Percentiles rank a stretch among this genome's conserved stretches.
Conservation (phyloP, 345 rosid species). For the Mercurialis annua region DNA sequence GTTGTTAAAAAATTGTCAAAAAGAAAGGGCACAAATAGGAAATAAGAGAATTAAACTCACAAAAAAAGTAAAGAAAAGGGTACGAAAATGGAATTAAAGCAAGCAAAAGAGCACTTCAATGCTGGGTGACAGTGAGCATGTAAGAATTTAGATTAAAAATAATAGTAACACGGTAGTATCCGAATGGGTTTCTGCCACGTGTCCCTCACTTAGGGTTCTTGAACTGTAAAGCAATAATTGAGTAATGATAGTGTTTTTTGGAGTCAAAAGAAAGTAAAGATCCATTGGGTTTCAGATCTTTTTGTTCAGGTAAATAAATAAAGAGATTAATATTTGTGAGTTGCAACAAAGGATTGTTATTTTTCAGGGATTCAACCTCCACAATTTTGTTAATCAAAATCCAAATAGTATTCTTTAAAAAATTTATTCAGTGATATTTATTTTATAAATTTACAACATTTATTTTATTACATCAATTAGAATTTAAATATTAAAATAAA, state of each 20-base stretch:
- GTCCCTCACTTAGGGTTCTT: not conserved
- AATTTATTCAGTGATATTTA: too few species aligned
- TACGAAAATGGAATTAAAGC: slow-evolving; percentile 13
- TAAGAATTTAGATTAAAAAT: not conserved
- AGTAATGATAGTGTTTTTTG: slow-evolving; percentile 16
- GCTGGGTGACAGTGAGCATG: slow-evolving; percentile 10
- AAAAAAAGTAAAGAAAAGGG: not conserved
- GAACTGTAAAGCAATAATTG: slow-evolving; percentile 25
- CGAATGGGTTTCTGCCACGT: slow-evolving; percentile 9
- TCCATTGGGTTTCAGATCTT: not conserved
- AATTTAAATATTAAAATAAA: too few species aligned
- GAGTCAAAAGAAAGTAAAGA: slow-evolving; percentile 16
- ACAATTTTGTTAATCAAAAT: too few species aligned
- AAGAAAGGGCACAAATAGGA: not conserved
- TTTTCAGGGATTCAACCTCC: too few species aligned
- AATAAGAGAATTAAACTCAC: not conserved
- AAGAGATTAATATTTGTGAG: slow-evolving; percentile 4
- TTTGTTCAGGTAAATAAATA: not conserved
- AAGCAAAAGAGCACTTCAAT: slow-evolving; percentile 13
- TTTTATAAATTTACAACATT: too few species aligned
- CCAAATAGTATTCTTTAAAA: too few species aligned
- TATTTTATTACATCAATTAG: too few species aligned
- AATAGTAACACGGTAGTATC: too few species aligned
- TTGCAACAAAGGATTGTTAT: slow-evolving; percentile 7
- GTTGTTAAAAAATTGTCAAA: not conserved